These are phyloP conservation scores for Neoboletus subvelutipes DNA, from an alignment of 768 basidiomycete genomes.

Conservation along the genomic window DNA sequence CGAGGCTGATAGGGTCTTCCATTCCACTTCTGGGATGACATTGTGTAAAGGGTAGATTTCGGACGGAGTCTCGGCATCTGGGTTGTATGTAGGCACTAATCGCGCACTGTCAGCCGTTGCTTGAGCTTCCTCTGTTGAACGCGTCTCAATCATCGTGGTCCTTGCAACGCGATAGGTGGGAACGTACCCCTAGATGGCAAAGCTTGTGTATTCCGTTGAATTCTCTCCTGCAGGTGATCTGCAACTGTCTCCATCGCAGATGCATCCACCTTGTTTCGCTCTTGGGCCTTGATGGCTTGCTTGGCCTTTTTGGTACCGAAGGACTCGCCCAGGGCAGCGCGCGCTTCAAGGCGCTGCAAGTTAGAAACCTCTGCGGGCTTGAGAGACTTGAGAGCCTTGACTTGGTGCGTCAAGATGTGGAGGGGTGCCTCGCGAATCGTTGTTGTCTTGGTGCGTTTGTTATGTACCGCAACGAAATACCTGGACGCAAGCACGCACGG, in stretches of 20 bases:
- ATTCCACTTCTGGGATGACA: constrained; percentile 80
- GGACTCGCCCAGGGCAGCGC: constrained; percentile 81
- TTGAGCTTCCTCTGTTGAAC: constrained; percentile 60
- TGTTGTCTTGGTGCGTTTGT: constrained; percentile 71
- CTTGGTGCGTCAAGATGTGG: constrained; percentile 69
- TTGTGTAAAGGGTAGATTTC: constrained; percentile 72
- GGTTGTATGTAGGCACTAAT: constrained; percentile 74
- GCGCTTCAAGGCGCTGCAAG: constrained; percentile 55
- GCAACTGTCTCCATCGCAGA: constrained; percentile 84
- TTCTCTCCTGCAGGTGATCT: constrained; percentile 78
- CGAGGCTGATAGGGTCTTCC: constrained; percentile 62
- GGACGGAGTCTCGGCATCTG: constrained; percentile 63
- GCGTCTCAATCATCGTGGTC: not conserved
- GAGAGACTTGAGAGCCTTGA: constrained; percentile 80
- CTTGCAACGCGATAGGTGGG: not conserved
- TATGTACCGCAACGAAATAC: constrained; percentile 82
- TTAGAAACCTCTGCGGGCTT: constrained; percentile 49
- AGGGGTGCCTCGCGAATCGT: constrained; percentile 66
- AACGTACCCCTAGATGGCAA: constrained; percentile 68
- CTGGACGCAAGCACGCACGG: constrained; percentile 34
- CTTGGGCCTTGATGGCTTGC: constrained; percentile 76
- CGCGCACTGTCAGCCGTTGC: constrained; percentile 61
- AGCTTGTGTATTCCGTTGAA: constrained; percentile 67
- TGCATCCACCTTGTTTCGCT: constrained; percentile 89
- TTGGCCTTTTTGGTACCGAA: constrained; percentile 97